Evolutionary conservation across 2,329 filamentous ascomycete species (phyloP).

Genomic region (Albifimbria verrucaria): DNA sequence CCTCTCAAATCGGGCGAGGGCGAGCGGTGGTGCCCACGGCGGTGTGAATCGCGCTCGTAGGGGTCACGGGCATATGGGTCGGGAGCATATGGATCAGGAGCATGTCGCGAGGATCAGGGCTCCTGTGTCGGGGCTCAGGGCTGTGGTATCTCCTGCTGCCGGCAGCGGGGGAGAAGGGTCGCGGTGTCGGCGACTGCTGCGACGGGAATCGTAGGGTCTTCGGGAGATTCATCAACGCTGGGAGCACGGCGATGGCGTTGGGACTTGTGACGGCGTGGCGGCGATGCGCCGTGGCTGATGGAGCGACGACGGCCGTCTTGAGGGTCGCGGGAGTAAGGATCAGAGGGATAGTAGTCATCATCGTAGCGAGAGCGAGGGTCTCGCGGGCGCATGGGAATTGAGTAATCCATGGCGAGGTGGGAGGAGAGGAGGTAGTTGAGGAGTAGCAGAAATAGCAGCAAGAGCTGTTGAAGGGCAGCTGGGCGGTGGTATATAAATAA

Average conservation of each 20-base stretch:
- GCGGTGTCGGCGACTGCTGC: conserved; percentile 1
- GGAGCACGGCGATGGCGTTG: conserved; percentile 14
- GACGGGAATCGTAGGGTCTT: conserved; percentile 7
- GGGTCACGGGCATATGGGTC: conserved; percentile 2
- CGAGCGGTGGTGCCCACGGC: neutral
- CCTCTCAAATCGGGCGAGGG: neutral
- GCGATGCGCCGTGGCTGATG: neutral
- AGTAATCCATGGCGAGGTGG: conserved; percentile 19
- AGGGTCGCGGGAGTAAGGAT: conserved; percentile 9
- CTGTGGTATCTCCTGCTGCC: neutral
- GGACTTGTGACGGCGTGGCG: conserved; percentile 19
- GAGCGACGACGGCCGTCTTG: conserved; percentile 1
- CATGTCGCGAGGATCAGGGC: conserved; percentile 2
- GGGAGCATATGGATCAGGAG: conserved; percentile 1
- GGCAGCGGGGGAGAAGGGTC: conserved; percentile 7
- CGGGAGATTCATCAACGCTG: conserved; percentile 9
- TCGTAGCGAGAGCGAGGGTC: conserved; percentile 18
- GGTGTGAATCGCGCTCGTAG: neutral
- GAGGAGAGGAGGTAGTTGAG: too few relatives aligned
- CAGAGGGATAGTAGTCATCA: conserved; percentile 18
- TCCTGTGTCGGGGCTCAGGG: neutral
- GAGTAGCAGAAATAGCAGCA: too few relatives aligned
- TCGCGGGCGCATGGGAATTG: conserved; percentile 18
- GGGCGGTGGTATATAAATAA: too few relatives aligned
- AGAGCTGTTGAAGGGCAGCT: too few relatives aligned